These are phyloP conservation scores for Trichaptum fuscoviolaceum DNA, from an alignment of 768 basidiomycete genomes.

Conservation along the genomic window DNA sequence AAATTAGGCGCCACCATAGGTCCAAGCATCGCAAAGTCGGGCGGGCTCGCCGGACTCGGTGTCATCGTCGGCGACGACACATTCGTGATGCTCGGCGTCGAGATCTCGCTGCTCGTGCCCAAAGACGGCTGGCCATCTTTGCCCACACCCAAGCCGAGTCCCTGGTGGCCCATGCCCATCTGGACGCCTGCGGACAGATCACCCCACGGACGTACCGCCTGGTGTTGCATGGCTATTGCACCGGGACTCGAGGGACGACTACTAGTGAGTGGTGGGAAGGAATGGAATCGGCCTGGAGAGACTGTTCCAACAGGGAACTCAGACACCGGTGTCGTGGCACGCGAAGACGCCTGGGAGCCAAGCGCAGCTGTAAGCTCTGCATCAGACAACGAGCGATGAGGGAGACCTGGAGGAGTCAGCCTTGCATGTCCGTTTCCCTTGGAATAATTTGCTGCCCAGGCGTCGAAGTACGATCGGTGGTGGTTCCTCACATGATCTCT, in stretches of 20 bases:
- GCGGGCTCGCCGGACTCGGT: background rate
- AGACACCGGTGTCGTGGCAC: background rate
- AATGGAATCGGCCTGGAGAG: slow-evolving; percentile 4
- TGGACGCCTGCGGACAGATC: background rate
- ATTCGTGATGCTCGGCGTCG: slow-evolving; percentile 40
- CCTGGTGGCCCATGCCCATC: background rate
- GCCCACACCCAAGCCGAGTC: background rate
- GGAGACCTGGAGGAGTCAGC: slow-evolving; percentile 47
- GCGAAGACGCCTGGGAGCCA: background rate
- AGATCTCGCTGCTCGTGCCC: slow-evolving; percentile 25
- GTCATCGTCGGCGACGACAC: slow-evolving; percentile 7
- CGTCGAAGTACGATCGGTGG: slow-evolving; percentile 53
- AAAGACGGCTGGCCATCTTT: background rate
- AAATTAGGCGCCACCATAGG: slow-evolving; percentile 10
- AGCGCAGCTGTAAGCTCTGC: background rate
- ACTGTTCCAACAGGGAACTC: background rate
- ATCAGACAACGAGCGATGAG: slow-evolving; percentile 14
- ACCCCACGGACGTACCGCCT: background rate
- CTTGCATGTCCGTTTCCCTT: slow-evolving; percentile 24
- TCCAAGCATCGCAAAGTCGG: slow-evolving; percentile 8
- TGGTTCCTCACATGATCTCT: slow-evolving; percentile 37
- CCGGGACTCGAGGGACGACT: background rate
- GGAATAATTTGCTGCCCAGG: slow-evolving; percentile 19
- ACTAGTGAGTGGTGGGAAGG: slow-evolving; percentile 3
- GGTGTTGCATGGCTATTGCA: background rate